Evolutionary conservation across 169 alveolate genomes (phyloP).

Genomic region (Cryptosporidium viatorum): DNA sequence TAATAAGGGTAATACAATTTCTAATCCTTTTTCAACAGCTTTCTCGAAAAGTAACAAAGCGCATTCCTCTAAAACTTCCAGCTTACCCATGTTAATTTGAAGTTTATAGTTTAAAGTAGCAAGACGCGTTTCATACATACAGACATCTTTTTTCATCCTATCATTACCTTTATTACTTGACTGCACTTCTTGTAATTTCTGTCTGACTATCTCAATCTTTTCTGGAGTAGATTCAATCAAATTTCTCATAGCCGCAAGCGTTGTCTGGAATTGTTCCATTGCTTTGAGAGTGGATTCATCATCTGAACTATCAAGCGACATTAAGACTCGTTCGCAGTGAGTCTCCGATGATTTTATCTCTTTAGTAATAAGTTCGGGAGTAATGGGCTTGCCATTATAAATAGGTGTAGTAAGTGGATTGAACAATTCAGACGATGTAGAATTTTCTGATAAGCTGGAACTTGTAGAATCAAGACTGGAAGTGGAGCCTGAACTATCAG

Average conservation of each 20-base stretch:
- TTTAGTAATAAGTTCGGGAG: background rate
- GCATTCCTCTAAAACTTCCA: background rate
- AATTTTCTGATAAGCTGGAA: background rate
- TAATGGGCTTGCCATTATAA: background rate
- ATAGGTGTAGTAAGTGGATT: background rate
- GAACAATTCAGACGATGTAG: background rate
- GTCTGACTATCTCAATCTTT: too few species aligned
- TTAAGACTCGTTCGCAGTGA: too few species aligned
- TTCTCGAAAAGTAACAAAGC: background rate
- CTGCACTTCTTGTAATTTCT: too few species aligned
- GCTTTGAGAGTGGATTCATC: too few species aligned
- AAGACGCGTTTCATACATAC: background rate
- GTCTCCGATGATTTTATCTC: background rate
- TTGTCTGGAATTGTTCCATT: too few species aligned
- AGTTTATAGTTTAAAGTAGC: too few species aligned
- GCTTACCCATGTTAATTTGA: background rate
- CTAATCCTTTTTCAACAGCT: background rate
- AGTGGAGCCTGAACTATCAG: background rate
- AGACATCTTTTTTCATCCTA: too few species aligned
- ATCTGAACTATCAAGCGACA: background rate
- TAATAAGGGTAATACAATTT: background rate
- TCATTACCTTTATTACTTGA: too few species aligned
- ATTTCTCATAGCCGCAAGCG: too few species aligned
- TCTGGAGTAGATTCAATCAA: too few species aligned
- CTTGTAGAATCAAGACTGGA: background rate